Evolutionary conservation across 2,329 filamentous ascomycete species (phyloP), one percentile per base, ranked within the genome.

Genomic region (Zymoseptoria passerinii): DNA sequence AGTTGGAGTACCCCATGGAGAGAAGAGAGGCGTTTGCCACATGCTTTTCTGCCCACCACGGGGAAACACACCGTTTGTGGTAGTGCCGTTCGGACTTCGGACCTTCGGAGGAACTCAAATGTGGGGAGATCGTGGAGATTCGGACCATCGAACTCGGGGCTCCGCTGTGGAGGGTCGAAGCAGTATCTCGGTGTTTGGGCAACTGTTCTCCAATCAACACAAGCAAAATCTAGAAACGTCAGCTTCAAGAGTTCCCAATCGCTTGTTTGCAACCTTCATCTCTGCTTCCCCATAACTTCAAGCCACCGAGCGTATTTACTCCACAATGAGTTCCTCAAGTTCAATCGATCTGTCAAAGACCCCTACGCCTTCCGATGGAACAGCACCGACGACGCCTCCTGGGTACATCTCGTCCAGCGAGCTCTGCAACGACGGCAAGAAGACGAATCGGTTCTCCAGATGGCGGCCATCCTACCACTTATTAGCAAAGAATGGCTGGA

Each of bases 401-500:
- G 19, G 35, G 13, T n/a, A 44, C 35, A 4, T 13, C n/a, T 4
- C n/a, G 35, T 13, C 16, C 7, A 6, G 13, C 35, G 35, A n/a
- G 5, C 3, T 44, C 35, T 44, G 35, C 16, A 44, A 44, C 10
- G 16, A 44, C 7, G 5, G 16, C 40, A 56, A 54, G 52, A 53
- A 57, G 58, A 35, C 53, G 48, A 50, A 59, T 19, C 28, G 52
- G 16, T 63, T 63, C 56, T 19, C 40, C 28, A 54, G 62, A 59
- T 67, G 65, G 65, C 58, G 66, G 13, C 66, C 66, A 48, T 65
- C 64, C 1, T 76, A 71, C 58, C 75, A 77, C 58, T 55, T 76
- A 4, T 67, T 67, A 23, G 70, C 75, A 1, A 70, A 72, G 7
- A 58, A 54, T 29, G 73, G 73, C 19, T 78, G 76, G 75, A 68